These are phyloP conservation scores for Taphrina populina DNA, from an alignment of 1,139 yeast genomes.

Conservation along the genomic window DNA sequence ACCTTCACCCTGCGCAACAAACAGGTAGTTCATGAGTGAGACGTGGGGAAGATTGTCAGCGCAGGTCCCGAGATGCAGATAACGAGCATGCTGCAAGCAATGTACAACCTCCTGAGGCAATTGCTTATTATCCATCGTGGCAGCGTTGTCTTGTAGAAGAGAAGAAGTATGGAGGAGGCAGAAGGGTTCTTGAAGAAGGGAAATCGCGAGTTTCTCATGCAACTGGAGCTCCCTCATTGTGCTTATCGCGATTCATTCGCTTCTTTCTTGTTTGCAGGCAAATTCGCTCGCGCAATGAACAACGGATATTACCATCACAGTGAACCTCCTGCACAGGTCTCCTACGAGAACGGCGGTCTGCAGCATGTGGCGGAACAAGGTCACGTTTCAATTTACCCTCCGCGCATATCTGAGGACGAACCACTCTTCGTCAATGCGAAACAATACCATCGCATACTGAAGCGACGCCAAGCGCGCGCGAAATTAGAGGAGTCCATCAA, in stretches of 20 bases:
- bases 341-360: conserved; percentile 11
- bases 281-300: no score
- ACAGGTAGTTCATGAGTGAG: conserved; percentile 83
- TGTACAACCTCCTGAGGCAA: conserved; percentile 29
- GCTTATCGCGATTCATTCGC: no score
- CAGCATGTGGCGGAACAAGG: no score
- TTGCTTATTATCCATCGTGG: conserved; percentile 10
- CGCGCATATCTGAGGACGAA: conserved; percentile 54
- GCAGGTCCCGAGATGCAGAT: conserved; percentile 77
- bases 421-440: conserved; percentile 98
- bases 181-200: no score
- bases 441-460: conserved; percentile 90
- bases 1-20: conserved; percentile 47
- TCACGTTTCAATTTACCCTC: no score
- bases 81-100: conserved; percentile 31
- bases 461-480: conserved; percentile 90
- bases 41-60: conserved; percentile 71
- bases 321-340: neutral
- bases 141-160: no score
- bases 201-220: no score
- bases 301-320: conserved; percentile 18
- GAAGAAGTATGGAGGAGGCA: no score
- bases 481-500: conserved; percentile 76
- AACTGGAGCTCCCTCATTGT: no score
- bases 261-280: no score